phyloP scores from a whole-genome alignment of 1,284 basidiomycete species.

The Sporisorium iseilematis-ciliati region DNA sequence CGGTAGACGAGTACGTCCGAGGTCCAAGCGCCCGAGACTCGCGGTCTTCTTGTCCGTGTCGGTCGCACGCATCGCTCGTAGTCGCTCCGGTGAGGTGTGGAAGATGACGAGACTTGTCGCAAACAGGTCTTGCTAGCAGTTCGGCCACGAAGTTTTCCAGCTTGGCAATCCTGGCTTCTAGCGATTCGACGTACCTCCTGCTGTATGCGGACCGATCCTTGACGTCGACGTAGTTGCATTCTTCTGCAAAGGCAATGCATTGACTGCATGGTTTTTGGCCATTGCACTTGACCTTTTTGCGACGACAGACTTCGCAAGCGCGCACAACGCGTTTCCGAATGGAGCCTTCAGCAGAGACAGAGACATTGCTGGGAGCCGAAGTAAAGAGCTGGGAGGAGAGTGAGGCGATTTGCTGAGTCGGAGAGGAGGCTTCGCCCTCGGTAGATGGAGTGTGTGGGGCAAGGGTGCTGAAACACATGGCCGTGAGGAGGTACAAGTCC shows the following conservation, averaged over 20 bases:
- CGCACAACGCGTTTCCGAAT: constrained; percentile 47
- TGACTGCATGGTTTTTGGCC: constrained; percentile 53
- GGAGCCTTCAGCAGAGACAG: constrained; percentile 18
- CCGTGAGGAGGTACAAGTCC: not conserved
- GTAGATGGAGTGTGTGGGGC: constrained; percentile 7
- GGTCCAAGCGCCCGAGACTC: not conserved
- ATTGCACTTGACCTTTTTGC: constrained; percentile 60
- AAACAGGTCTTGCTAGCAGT: not conserved
- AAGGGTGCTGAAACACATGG: constrained; percentile 22
- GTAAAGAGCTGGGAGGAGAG: constrained; percentile 4
- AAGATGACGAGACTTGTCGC: not conserved
- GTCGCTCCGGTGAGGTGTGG: too few species aligned
- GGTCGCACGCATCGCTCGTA: too few species aligned
- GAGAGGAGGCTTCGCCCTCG: constrained; percentile 9
- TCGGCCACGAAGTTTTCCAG: constrained; percentile 26
- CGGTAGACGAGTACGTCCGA: not conserved
- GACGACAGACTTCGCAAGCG: constrained; percentile 54
- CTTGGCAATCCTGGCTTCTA: constrained; percentile 40
- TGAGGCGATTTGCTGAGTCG: not conserved
- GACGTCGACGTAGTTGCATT: constrained; percentile 51
- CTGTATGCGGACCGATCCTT: constrained; percentile 51
- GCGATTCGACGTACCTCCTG: constrained; percentile 50
- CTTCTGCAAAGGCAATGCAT: constrained; percentile 47
- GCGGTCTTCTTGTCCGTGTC: not conserved
- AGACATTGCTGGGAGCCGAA: not conserved